These are phyloP conservation scores for Scolecobasidium constrictum DNA, from an alignment of 2,329 filamentous ascomycete species.

Conservation along the genomic window DNA sequence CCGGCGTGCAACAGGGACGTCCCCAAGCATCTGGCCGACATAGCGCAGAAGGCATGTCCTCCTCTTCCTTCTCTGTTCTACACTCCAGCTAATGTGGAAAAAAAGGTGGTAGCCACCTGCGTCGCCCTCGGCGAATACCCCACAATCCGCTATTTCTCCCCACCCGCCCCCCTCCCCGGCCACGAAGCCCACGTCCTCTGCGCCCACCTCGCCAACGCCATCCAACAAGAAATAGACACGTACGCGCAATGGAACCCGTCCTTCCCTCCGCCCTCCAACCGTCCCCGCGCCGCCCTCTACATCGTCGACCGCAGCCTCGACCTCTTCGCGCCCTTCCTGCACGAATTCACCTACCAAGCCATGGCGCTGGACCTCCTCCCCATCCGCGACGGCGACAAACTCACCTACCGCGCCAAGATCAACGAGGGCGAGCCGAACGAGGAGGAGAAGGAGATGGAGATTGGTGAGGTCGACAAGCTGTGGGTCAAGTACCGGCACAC, in stretches of 20 bases:
- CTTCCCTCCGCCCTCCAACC: conserved; percentile 68
- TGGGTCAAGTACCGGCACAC: conserved; percentile 92
- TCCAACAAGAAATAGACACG: conserved; percentile 82
- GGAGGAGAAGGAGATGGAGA: conserved; percentile 82
- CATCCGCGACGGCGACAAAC: conserved; percentile 79
- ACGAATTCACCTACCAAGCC: conserved; percentile 97
- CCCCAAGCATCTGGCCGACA: conserved; percentile 65
- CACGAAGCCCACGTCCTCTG: conserved; percentile 86
- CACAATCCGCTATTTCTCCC: conserved; percentile 81
- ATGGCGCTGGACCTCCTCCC: conserved; percentile 93
- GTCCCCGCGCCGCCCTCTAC: conserved; percentile 72
- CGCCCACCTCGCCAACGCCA: conserved; percentile 77
- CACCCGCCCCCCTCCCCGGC: conserved; percentile 55
- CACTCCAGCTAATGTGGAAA: conserved; percentile 1
- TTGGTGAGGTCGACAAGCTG: conserved; percentile 81
- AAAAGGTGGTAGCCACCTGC: conserved; percentile 72
- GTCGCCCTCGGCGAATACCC: conserved; percentile 91
- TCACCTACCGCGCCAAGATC: conserved; percentile 70
- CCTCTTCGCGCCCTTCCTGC: conserved; percentile 71
- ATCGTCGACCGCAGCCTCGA: conserved; percentile 93
- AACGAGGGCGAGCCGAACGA: conserved; percentile 62
- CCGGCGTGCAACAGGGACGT: conserved; percentile 80
- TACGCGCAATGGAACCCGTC: conserved; percentile 76
- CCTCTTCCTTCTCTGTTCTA: not conserved
- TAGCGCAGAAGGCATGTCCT: conserved; percentile 70